phyloP scores from a whole-genome alignment of 2,329 filamentous ascomycete species.

The Xylaria arbuscula region DNA sequence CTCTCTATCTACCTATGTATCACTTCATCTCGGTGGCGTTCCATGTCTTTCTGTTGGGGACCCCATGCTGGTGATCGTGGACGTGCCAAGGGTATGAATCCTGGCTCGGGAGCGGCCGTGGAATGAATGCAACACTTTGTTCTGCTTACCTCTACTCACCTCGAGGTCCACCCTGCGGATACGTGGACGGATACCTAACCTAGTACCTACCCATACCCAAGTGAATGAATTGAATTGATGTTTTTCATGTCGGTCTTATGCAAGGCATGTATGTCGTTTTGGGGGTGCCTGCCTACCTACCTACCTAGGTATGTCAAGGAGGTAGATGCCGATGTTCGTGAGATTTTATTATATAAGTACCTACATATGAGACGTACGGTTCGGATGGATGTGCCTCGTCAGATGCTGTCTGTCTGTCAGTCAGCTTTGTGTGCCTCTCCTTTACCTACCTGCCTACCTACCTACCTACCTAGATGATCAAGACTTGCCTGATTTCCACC shows the following conservation, averaged over 20 bases:
- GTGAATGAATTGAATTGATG: no score
- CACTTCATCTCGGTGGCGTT: not conserved
- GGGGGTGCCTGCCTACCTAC: not conserved
- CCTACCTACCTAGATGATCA: not conserved
- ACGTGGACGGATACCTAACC: not conserved
- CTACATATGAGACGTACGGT: no score
- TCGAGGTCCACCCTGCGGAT: not conserved
- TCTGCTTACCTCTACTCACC: not conserved
- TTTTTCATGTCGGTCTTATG: not conserved
- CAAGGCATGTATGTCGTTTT: not conserved
- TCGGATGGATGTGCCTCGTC: no score
- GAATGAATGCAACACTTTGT: not conserved
- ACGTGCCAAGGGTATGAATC: not conserved
- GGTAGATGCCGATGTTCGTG: not conserved
- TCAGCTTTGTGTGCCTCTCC: not conserved
- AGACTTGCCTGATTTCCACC: not conserved
- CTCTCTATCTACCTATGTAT: not conserved
- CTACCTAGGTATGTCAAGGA: no score
- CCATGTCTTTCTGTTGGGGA: constrained; percentile 14
- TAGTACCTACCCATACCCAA: no score
- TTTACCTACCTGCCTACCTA: no score
- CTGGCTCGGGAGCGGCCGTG: not conserved
- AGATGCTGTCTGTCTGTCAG: no score
- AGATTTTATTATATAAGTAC: not conserved
- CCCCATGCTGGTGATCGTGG: not conserved